Conservation (phyloP, 2,329 filamentous ascomycete species). For the Atkinsonella hypoxylon region DNA sequence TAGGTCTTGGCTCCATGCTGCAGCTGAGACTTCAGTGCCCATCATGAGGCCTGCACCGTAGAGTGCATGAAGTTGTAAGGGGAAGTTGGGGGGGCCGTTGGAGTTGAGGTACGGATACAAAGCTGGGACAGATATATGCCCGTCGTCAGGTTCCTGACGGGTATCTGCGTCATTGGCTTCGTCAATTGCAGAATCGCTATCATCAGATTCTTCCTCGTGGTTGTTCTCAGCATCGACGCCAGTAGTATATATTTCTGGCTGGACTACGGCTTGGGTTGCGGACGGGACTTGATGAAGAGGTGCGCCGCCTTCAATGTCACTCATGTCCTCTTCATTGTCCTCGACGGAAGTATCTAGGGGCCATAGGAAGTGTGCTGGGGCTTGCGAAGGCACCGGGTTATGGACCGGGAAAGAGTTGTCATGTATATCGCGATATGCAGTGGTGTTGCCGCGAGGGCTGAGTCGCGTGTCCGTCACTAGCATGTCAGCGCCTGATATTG, state of each 20-base stretch:
- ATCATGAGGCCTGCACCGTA: slow-evolving; percentile 1
- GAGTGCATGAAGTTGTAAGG: not conserved
- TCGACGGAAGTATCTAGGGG: slow-evolving; percentile 1
- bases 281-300: slow-evolving; percentile 10
- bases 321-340: slow-evolving; percentile 22
- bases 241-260: not conserved
- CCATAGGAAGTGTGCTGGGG: slow-evolving; percentile 2
- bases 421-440: not conserved
- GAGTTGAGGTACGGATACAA: not conserved
- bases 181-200: not conserved
- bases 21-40: not conserved
- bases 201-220: not conserved
- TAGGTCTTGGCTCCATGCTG: not conserved
- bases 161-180: slow-evolving; percentile 2
- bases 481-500: slow-evolving; percentile 5
- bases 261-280: not conserved
- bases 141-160: slow-evolving; percentile 6
- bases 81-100: not conserved
- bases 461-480: slow-evolving; percentile 5
- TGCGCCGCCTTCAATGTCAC: slow-evolving; percentile 23
- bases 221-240: not conserved
- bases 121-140: slow-evolving; percentile 4
- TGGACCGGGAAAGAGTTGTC: not conserved
- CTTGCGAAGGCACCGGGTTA: not conserved
- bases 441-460: slow-evolving; percentile 4